A percentile compares a stretch with the other conserved stretches of the same genome.
Evolutionary conservation across 2,329 filamentous ascomycete genomes (phyloP).

Genomic region (Alternaria ethzedia): DNA sequence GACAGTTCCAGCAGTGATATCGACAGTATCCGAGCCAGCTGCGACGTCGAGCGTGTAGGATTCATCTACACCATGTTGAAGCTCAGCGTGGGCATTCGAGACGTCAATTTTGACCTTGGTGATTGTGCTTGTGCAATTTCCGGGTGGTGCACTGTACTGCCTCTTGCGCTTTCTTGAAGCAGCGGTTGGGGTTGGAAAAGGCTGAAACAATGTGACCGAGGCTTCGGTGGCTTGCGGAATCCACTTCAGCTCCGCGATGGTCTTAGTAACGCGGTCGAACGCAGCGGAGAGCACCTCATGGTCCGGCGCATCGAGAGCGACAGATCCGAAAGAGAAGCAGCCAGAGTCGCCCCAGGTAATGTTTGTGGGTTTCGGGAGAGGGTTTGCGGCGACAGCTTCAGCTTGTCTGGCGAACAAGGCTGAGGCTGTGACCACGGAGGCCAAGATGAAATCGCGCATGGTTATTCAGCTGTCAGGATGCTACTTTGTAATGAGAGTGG

Average conservation of each 20-base stretch:
- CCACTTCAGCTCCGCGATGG: constrained; percentile 61
- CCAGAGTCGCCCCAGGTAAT: constrained; percentile 62
- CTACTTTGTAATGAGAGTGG: background rate
- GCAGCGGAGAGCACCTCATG: constrained; percentile 51
- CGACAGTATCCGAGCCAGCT: constrained; percentile 49
- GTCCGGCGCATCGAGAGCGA: constrained; percentile 49
- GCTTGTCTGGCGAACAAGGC: constrained; percentile 47
- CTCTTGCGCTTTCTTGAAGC: constrained; percentile 25
- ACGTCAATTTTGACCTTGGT: constrained; percentile 56
- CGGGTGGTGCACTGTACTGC: constrained; percentile 21
- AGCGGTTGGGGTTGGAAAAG: constrained; percentile 56
- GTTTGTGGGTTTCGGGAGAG: constrained; percentile 60
- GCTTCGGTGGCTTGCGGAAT: constrained; percentile 60
- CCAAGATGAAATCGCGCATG: constrained; percentile 42
- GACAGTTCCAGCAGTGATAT: constrained; percentile 58
- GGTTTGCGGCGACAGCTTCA: constrained; percentile 59
- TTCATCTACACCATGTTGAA: constrained; percentile 64
- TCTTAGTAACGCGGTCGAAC: constrained; percentile 58
- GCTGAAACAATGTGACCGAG: constrained; percentile 57
- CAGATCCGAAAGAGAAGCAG: constrained; percentile 51
- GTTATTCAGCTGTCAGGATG: background rate
- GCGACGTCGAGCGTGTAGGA: constrained; percentile 60
- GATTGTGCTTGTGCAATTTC: constrained; percentile 45
- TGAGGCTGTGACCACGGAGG: constrained; percentile 39
- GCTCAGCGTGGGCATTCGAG: constrained; percentile 53